Conservation (phyloP, 495 filamentous ascomycete genomes). For the Lichina pygmaea region DNA sequence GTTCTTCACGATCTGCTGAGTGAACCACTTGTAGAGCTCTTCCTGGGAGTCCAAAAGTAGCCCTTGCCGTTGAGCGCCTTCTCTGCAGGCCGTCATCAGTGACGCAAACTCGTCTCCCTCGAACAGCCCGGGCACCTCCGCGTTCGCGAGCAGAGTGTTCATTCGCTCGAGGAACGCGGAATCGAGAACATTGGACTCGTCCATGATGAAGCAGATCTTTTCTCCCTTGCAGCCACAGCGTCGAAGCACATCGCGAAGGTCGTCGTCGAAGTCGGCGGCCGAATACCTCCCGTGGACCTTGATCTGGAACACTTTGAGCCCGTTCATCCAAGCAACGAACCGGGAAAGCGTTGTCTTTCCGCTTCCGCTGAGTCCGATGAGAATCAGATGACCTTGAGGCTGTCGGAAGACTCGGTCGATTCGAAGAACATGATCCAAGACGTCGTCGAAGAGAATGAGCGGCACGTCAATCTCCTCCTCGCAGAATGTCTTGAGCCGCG, state of each 20-base stretch:
- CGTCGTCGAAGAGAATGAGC: constrained; percentile 92
- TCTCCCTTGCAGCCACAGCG: constrained; percentile 92
- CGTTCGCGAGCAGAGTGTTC: constrained; percentile 95
- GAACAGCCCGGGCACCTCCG: constrained; percentile 91
- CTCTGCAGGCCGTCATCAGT: constrained; percentile 94
- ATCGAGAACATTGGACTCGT: constrained; percentile 93
- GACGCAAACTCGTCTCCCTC: constrained; percentile 91
- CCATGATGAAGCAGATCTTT: constrained; percentile 99
- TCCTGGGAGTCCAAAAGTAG: constrained; percentile 87
- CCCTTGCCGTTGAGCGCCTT: constrained; percentile 90
- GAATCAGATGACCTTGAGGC: constrained; percentile 89
- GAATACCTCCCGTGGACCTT: constrained; percentile 98
- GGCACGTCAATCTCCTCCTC: constrained; percentile 98
- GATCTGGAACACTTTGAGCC: constrained; percentile 95
- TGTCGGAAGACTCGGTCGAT: constrained; percentile 98
- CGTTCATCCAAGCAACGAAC: constrained; percentile 99
- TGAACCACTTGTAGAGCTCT: constrained; percentile 99
- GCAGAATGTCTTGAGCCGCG: constrained; percentile 89
- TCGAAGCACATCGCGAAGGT: constrained; percentile 76
- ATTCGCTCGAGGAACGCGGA: constrained; percentile 97
- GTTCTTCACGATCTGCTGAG: constrained; percentile 95
- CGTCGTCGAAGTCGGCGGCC: constrained; percentile 94
- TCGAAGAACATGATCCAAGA: constrained; percentile 86
- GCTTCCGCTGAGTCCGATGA: constrained; percentile 93
- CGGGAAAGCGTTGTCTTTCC: constrained; percentile 95